A percentile compares a stretch with the other conserved stretches of the same genome.
phyloP scores from a whole-genome alignment of 768 basidiomycete species.

The Termitomyces sp. region DNA sequence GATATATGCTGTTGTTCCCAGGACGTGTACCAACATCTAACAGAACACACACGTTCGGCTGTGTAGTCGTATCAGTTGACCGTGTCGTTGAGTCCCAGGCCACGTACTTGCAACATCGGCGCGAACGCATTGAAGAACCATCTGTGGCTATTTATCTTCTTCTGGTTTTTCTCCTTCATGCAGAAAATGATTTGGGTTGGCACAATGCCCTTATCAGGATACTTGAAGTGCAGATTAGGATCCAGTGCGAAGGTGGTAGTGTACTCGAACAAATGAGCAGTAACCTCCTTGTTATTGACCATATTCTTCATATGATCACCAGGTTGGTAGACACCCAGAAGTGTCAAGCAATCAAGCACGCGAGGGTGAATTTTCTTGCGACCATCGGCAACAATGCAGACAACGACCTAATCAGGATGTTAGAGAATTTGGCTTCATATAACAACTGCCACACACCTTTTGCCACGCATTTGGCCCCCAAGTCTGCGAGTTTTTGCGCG shows the following conservation, averaged over 20 bases:
- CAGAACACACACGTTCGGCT: conserved; percentile 90
- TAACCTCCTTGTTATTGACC: conserved; percentile 63
- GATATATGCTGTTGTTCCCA: conserved; percentile 82
- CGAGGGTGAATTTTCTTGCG: conserved; percentile 78
- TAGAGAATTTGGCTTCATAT: background rate
- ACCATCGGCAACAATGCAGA: conserved; percentile 89
- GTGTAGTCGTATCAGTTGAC: background rate
- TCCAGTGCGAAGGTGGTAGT: conserved; percentile 78
- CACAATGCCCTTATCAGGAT: conserved; percentile 88
- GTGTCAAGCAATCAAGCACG: conserved; percentile 82
- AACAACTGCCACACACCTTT: conserved; percentile 47
- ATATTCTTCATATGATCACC: conserved; percentile 46
- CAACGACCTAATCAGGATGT: conserved; percentile 57
- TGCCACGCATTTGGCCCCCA: conserved; percentile 98
- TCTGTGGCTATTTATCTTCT: conserved; percentile 94
- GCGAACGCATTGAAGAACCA: conserved; percentile 98
- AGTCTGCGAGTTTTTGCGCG: conserved; percentile 84
- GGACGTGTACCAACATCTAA: conserved; percentile 94
- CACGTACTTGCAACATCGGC: conserved; percentile 66
- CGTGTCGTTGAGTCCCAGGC: background rate
- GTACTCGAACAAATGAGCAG: conserved; percentile 71
- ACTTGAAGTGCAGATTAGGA: conserved; percentile 75
- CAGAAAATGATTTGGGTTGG: conserved; percentile 93
- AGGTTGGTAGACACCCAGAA: conserved; percentile 86
- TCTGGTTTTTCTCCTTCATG: conserved; percentile 90